These are phyloP conservation scores for Botrytis paeoniae DNA, from an alignment of 2,329 filamentous ascomycete species.

Conservation along the genomic window DNA sequence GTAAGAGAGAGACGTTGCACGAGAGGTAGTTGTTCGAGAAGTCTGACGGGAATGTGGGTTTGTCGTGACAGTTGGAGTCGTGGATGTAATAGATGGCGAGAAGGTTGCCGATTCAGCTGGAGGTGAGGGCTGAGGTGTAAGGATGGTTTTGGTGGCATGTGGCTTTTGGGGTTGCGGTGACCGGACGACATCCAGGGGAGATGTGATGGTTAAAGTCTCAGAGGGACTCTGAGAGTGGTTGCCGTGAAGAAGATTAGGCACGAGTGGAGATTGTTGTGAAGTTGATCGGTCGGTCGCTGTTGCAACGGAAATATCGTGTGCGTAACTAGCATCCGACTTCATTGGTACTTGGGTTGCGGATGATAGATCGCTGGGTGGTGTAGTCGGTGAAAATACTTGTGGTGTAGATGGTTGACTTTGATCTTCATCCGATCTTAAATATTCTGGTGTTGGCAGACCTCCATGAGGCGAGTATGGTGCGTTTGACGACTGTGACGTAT, in stretches of 20 bases:
- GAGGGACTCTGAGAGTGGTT: constrained; percentile 29
- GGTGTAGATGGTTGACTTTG: constrained; percentile 23
- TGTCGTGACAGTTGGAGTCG: constrained; percentile 2
- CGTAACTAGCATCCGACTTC: constrained; percentile 27
- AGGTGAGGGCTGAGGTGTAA: constrained; percentile 30
- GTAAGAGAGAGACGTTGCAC: constrained; percentile 19
- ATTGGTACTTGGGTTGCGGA: constrained; percentile 23
- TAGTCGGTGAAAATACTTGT: constrained; percentile 30
- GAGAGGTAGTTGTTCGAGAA: constrained; percentile 14
- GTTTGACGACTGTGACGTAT: neutral
- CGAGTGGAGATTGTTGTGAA: neutral
- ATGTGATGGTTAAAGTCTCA: constrained; percentile 34
- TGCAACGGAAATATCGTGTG: neutral
- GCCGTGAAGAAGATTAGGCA: constrained; percentile 19
- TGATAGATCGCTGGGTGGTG: constrained; percentile 24
- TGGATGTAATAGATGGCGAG: neutral
- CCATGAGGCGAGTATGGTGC: constrained; percentile 13
- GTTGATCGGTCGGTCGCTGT: neutral
- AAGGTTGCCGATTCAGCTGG: neutral
- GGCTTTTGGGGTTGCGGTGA: constrained; percentile 34
- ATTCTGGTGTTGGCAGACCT: constrained; percentile 31
- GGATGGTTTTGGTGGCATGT: constrained; percentile 24
- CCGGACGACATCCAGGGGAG: constrained; percentile 25
- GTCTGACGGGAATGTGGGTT: constrained; percentile 10
- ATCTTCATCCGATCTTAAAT: constrained; percentile 28